phyloP scores from a whole-genome alignment of 1,284 basidiomycete genomes.

The Rhodotorula sp. region DNA sequence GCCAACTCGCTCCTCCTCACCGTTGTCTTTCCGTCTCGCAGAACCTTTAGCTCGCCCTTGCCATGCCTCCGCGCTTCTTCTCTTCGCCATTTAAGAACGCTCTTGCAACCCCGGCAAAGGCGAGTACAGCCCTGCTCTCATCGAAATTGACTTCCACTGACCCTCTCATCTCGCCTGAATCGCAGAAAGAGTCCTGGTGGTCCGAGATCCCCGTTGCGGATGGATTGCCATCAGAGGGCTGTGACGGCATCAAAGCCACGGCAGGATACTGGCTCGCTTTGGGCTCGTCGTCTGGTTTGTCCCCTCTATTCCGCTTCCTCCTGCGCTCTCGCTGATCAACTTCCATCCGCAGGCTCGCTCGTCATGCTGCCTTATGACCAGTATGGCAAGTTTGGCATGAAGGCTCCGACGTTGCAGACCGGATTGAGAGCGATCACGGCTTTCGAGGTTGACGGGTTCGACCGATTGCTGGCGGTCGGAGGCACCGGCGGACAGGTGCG shows the following conservation, averaged over 20 bases:
- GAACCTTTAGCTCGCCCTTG: no score
- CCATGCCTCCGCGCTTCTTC: conserved; percentile 39
- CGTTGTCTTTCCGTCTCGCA: not conserved
- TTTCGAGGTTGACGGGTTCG: conserved; percentile 40
- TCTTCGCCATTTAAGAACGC: conserved; percentile 44
- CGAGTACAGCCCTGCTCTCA: not conserved
- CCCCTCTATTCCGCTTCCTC: not conserved
- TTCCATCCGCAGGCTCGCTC: conserved; percentile 36
- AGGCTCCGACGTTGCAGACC: conserved; percentile 32
- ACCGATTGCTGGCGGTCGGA: conserved; percentile 39
- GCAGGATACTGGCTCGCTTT: conserved; percentile 37
- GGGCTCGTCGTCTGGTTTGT: conserved; percentile 28
- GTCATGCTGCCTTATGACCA: conserved; percentile 37
- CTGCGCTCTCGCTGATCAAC: not conserved
- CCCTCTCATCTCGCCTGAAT: no score
- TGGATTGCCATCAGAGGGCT: conserved; percentile 18
- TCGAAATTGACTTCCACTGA: not conserved
- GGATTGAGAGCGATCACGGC: conserved; percentile 34
- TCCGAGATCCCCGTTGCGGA: conserved; percentile 39
- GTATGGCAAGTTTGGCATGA: conserved; percentile 41
- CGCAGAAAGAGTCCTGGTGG: conserved; percentile 40
- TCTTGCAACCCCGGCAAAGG: conserved; percentile 38
- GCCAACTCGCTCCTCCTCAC: no score
- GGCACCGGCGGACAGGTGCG: conserved; percentile 32
- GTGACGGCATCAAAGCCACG: conserved; percentile 32